These are phyloP conservation scores for Psilocybe cubensis DNA, from an alignment of 768 basidiomycete genomes.

Conservation along the genomic window DNA sequence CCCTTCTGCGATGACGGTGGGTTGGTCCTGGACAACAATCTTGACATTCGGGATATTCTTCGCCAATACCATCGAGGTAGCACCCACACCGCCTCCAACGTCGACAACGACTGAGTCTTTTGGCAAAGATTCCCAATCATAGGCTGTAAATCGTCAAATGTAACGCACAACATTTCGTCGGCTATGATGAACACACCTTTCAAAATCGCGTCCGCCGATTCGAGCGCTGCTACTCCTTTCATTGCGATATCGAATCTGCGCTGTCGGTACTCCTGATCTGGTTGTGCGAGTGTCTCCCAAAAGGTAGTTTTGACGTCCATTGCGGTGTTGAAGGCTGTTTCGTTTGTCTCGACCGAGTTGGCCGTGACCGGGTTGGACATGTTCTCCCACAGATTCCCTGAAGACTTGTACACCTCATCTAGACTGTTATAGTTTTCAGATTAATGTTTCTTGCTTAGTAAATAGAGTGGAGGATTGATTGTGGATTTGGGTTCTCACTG, in stretches of 20 bases:
- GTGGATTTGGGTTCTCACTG: too few species aligned
- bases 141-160: slow-evolving; percentile 55
- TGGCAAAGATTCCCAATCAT: slow-evolving; percentile 58
- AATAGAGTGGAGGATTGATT: too few species aligned
- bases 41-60: slow-evolving; percentile 40
- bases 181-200: slow-evolving; percentile 14
- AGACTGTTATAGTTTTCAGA: too few species aligned
- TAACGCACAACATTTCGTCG: neutral
- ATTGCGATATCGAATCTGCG: slow-evolving; percentile 30
- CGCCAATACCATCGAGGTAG: slow-evolving; percentile 37
- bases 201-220: slow-evolving; percentile 20
- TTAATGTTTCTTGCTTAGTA: too few species aligned
- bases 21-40: slow-evolving; percentile 67
- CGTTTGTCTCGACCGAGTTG: slow-evolving; percentile 19
- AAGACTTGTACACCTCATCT: slow-evolving; percentile 26
- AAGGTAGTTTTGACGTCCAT: slow-evolving; percentile 18
- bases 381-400: slow-evolving; percentile 30
- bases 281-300: slow-evolving; percentile 24
- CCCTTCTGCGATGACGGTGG: slow-evolving; percentile 41
- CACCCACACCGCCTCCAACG: slow-evolving; percentile 73
- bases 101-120: slow-evolving; percentile 60
- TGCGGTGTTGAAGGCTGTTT: slow-evolving; percentile 21
- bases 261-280: slow-evolving; percentile 28
- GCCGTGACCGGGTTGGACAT: slow-evolving; percentile 24
- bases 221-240: slow-evolving; percentile 23